Conservation (phyloP, 305 asterid species). For the Solanum hybrid region DNA sequence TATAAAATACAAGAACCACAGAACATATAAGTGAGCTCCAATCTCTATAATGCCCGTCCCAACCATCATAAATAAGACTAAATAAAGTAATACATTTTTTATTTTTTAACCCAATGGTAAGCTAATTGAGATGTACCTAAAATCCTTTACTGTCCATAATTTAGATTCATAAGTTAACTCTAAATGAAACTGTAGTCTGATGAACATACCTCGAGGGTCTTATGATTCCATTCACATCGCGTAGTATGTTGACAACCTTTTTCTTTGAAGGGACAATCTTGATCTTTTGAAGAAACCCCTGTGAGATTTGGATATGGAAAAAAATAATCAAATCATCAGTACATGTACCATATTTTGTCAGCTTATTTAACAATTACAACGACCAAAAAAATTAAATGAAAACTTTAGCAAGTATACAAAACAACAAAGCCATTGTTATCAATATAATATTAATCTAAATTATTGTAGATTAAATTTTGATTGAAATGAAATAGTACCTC, state of each 20-base stretch:
- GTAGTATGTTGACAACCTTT: conserved; percentile 64
- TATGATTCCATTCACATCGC: conserved; percentile 55
- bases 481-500: conserved; percentile 41
- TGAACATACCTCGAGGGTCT: conserved; percentile 76
- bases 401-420: not conserved
- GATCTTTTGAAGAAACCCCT: conserved; percentile 65
- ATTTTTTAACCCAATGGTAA: not conserved
- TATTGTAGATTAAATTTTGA: not conserved
- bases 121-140: not conserved
- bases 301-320: conserved; percentile 8
- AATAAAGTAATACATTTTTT: not conserved
- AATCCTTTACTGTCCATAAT: not conserved
- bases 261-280: conserved; percentile 74
- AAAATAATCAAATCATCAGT: conserved; percentile 4
- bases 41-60: not conserved
- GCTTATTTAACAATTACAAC: not conserved
- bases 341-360: not conserved
- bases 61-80: not conserved
- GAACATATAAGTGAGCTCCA: not conserved
- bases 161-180: not conserved
- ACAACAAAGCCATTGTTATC: not conserved
- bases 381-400: not conserved
- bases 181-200: not conserved
- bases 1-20: conserved; percentile 13
- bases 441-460: not conserved